Evolutionary conservation across 208 protist genomes (phyloP).

Genomic region (Dictyostelium gargantuum): DNA sequence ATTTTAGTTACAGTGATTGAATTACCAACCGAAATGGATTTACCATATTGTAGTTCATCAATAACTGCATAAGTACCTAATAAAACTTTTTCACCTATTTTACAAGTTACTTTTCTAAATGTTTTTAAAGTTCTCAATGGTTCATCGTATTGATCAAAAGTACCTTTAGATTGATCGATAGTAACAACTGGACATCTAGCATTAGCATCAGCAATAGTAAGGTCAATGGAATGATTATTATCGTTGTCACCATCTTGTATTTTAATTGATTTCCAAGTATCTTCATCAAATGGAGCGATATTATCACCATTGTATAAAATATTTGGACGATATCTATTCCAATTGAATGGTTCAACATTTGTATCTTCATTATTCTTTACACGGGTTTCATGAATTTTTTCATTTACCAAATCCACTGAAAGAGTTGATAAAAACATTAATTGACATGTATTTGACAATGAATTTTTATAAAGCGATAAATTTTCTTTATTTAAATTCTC

Average conservation of each 20-base stretch:
- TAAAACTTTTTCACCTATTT: not conserved
- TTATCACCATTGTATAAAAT: not conserved
- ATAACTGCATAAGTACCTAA: not conserved
- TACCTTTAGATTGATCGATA: not conserved
- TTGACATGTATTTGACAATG: not conserved
- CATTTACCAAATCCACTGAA: not conserved
- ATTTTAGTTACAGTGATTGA: not conserved
- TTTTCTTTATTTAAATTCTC: not conserved
- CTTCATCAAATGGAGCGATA: constrained; percentile 23
- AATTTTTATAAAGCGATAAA: not conserved
- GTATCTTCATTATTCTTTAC: not conserved
- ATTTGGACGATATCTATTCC: constrained; percentile 12
- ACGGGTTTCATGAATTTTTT: not conserved
- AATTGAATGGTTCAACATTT: not conserved
- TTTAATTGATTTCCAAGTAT: not conserved
- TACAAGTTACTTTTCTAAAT: not conserved
- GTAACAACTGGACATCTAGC: not conserved
- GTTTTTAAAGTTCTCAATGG: not conserved
- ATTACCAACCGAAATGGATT: not conserved
- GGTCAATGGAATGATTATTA: not conserved
- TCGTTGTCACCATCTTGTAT: not conserved
- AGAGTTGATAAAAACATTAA: constrained; percentile 7
- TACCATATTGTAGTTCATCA: not conserved
- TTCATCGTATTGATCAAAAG: not conserved
- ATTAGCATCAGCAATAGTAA: not conserved